These are phyloP conservation scores for Colletotrichum filicis DNA, from an alignment of 2,329 filamentous ascomycete genomes.

Conservation along the genomic window DNA sequence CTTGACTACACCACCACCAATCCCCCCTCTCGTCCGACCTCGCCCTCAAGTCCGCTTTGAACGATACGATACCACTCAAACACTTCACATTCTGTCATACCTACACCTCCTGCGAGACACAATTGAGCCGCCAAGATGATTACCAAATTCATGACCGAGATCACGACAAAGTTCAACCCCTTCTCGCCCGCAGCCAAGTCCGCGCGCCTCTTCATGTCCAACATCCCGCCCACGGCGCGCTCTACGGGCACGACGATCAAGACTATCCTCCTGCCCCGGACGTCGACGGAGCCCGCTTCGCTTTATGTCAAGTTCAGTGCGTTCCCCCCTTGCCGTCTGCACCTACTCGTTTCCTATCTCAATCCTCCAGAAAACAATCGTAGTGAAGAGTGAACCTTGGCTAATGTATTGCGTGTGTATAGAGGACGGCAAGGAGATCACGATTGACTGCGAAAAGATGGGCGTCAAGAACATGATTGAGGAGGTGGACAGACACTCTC, in stretches of 20 bases:
- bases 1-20: not conserved
- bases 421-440: conserved; percentile 95
- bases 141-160: conserved; percentile 85
- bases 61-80: not conserved
- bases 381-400: no score
- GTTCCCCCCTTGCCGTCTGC: conserved; percentile 41
- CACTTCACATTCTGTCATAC: not conserved
- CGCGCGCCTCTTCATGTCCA: conserved; percentile 87
- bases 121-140: conserved; percentile 69
- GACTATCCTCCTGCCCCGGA: conserved; percentile 78
- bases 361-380: no score
- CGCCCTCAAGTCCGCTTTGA: not conserved
- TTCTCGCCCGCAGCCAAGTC: conserved; percentile 84
- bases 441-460: conserved; percentile 82
- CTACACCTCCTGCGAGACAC: not conserved
- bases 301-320: conserved; percentile 88
- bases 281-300: conserved; percentile 74
- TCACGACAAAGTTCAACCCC: conserved; percentile 90
- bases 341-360: no score
- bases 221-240: conserved; percentile 84
- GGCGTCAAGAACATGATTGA: conserved; percentile 88
- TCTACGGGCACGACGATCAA: conserved; percentile 79
- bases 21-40: not conserved
- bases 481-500: conserved; percentile 91
- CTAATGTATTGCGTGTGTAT: conserved; percentile 47